Evolutionary conservation across 2,329 filamentous ascomycete genomes (phyloP), one percentile per base, ranked within the genome.

Genomic region (Samsoniella hepiali): DNA sequence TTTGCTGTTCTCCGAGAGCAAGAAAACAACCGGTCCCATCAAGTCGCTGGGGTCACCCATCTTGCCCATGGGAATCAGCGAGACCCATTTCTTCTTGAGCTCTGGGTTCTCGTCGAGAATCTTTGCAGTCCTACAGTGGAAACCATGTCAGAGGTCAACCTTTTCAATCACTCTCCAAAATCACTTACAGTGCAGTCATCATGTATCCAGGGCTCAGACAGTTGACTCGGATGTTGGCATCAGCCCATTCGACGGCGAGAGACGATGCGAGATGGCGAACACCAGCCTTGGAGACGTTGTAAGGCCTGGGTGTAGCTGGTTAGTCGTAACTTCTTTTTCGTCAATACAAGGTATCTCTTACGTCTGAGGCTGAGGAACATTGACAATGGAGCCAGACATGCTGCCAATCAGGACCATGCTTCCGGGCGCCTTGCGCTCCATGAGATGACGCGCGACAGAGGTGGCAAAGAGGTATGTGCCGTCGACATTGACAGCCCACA

Each of bases 151-250:
- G 53, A 32, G 11, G 32, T 49, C 29, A 31, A 17, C 5, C 9
- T 56, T 15, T n/a, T 7, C 8, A 22, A 9, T 7, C 15, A 27
- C 10, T 8, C 15, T 34, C 9, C 1, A 34, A 27, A 29, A 45
- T 3, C 45, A 79, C 90, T 85, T 82, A 94, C 90, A 97, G 79
- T 64, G 93, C 91, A 17, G 94, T 97, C 68, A 97, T 81, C 94
- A 98, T 98, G 78, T 98, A 98, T 51, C 95, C 94, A 0, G 94
- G 94, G 36, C 89, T 93, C 74, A 98, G 95, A 77, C 91, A 95
- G 80, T 98, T 98, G 69, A 98, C 94, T 42, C 94, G 87, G 72
- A 98, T 97, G 68, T 89, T 89, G 44, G 89, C 87, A 69, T 88
- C 83, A 0, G 94, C 93, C 94, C 95, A 98, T 77, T 98, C 95